These are phyloP conservation scores for Mucor saturninus DNA, from an alignment of 371 early-diverging fungal species.

Conservation along the genomic window DNA sequence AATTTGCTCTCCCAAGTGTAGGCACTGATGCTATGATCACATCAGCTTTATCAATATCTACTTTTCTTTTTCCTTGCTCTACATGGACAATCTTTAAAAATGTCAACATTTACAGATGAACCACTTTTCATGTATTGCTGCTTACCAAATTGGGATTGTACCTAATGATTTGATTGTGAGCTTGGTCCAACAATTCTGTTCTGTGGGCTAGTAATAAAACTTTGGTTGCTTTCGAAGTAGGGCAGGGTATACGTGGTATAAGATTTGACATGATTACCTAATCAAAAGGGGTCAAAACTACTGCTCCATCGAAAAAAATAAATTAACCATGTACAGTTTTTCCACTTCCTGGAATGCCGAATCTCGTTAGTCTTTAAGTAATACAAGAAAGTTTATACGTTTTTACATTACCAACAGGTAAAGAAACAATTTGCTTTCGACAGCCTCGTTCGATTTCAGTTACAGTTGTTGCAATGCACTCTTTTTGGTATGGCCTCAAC, in stretches of 20 bases:
- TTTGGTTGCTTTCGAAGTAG: conserved; percentile 71
- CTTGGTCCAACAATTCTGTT: conserved; percentile 85
- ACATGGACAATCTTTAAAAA: conserved; percentile 58
- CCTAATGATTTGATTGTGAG: conserved; percentile 65
- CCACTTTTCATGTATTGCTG: neutral
- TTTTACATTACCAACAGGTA: conserved; percentile 70
- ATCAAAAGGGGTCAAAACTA: neutral
- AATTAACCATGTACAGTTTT: conserved; percentile 69
- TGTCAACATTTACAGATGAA: neutral
- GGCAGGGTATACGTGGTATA: conserved; percentile 68
- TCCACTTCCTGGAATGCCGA: conserved; percentile 68
- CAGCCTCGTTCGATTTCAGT: conserved; percentile 54
- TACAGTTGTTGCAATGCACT: conserved; percentile 77
- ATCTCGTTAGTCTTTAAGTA: neutral
- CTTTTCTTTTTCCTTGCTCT: conserved; percentile 67
- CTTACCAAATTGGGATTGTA: conserved; percentile 61
- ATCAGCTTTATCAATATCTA: conserved; percentile 63
- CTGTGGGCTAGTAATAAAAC: conserved; percentile 87
- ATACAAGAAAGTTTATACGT: too few species aligned
- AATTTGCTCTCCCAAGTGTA: conserved; percentile 62
- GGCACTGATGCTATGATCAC: conserved; percentile 83
- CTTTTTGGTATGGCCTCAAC: conserved; percentile 79
- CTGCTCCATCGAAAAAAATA: neutral
- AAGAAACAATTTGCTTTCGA: conserved; percentile 76
- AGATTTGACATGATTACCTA: conserved; percentile 86